Base-by-base conservation (phyloP, 257 asterid genomes). In the Leonotis leonurus region DNA sequence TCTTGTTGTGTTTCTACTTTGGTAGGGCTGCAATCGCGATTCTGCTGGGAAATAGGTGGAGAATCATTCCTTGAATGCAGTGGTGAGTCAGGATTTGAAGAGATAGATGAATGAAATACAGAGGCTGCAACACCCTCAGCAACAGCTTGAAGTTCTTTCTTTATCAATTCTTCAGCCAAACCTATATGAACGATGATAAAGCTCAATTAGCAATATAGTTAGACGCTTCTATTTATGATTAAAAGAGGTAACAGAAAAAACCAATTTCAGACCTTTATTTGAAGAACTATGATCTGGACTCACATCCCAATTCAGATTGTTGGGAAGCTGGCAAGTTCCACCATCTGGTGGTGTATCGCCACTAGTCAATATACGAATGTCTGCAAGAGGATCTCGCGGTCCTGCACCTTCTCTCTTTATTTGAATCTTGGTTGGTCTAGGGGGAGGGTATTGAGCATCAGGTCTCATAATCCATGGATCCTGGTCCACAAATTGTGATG, bases 91-190 rank as follows among this genome's bases (percentile, higher is more conserved):
- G 83, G 70, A 66, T 84, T 78, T 44, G 87, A 78, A 59, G 81
- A 75, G 29, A 55, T 30, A 11, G 93, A 73, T 57, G 94, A 73
- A 70, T 73, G 83, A 73, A 89, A 83, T 67, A 92, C 97, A 68
- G 99, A 89, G 62, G 96, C 89, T 70, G 91, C 99, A 49, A 83
- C 96, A 52, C 88, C 97, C 77, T 89, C 97, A 46, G 99, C 97
- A 68, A 93, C 95, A 62, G 87, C 90, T 80, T 85, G 94, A 76
- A 89, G 94, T 75, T 93, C 96, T 77, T 81, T 91, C 77, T 93
- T 89, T 64, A 89, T 83, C 61, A 64, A 73, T 73, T 93, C 97
- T 76, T 89, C 99, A 5, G 88, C 75, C 17, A 89, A 85, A 64
- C 76, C 97, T 87, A 67, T 36, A 64, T 33, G 8, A 61, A 52